These are phyloP conservation scores for Lichtheimia ramosa DNA, from an alignment of 371 early-diverging fungal genomes.

Conservation along the genomic window DNA sequence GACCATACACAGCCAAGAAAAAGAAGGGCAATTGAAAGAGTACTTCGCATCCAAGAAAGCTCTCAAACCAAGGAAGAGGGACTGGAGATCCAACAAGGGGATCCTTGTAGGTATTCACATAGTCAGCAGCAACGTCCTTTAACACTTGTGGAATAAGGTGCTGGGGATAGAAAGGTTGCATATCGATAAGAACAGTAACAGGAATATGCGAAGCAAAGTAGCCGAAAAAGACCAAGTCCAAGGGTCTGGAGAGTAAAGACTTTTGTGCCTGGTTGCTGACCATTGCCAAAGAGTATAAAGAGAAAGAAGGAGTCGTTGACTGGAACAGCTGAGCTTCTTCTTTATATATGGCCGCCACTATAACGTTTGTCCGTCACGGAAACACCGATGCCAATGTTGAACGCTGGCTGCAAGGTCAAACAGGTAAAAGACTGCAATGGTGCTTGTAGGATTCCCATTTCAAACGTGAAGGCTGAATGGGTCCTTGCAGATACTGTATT, in stretches of 20 bases:
- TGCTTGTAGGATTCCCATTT: too few species aligned
- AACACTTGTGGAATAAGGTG: conserved; percentile 34
- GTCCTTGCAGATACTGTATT: conserved; percentile 30
- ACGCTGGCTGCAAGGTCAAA: conserved; percentile 44
- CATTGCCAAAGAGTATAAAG: not conserved
- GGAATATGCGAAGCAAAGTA: conserved; percentile 68
- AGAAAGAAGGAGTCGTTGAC: not conserved
- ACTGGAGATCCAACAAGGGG: conserved; percentile 41
- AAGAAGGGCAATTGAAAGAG: conserved; percentile 72
- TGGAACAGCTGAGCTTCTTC: not conserved
- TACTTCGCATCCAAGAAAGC: conserved; percentile 54
- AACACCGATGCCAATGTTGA: conserved; percentile 48
- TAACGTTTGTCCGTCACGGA: conserved; percentile 47
- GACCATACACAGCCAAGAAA: conserved; percentile 51
- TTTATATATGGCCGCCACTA: conserved; percentile 5
- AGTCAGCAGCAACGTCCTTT: conserved; percentile 32
- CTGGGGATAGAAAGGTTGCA: conserved; percentile 45
- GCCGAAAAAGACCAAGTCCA: conserved; percentile 53
- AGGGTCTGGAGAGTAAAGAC: conserved; percentile 25
- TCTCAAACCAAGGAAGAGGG: conserved; percentile 51
- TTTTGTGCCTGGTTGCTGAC: not conserved
- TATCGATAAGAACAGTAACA: conserved; percentile 54
- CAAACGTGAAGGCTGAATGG: not conserved
- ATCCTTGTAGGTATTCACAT: conserved; percentile 49
- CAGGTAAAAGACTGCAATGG: conserved; percentile 19